Evolutionary conservation across 2,329 filamentous ascomycete species (phyloP).

Genomic region (Verticillium nubilum): DNA sequence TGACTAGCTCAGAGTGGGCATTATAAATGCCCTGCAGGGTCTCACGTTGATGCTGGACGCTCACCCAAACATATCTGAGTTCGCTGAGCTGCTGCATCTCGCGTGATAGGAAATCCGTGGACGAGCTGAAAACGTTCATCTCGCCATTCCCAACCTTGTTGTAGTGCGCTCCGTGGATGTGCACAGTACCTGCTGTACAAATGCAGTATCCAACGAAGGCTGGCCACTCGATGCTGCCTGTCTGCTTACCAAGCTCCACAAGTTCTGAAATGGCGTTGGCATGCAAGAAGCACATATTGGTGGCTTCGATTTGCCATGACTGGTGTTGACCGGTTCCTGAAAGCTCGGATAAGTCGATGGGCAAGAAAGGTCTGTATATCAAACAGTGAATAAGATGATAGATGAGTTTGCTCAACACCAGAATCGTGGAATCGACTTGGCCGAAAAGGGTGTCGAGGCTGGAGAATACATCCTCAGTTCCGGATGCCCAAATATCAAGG

Average conservation of each 20-base stretch:
- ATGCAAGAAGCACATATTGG: conserved; percentile 79
- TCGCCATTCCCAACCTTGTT: conserved; percentile 46
- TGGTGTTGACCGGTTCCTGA: conserved; percentile 78
- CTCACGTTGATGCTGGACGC: conserved; percentile 73
- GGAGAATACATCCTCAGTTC: conserved; percentile 73
- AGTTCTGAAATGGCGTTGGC: conserved; percentile 84
- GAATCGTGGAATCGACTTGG: conserved; percentile 69
- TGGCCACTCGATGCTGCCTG: conserved; percentile 74
- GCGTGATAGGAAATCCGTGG: conserved; percentile 64
- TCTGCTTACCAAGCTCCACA: conserved; percentile 71
- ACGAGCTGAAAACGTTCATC: conserved; percentile 58
- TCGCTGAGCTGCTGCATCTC: conserved; percentile 78
- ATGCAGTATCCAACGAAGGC: conserved; percentile 84
- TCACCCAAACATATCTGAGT: conserved; percentile 69
- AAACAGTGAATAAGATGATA: conserved; percentile 85
- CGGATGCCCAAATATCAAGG: conserved; percentile 78
- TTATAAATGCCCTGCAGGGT: conserved; percentile 72
- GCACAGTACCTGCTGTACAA: conserved; percentile 80
- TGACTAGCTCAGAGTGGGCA: conserved; percentile 76
- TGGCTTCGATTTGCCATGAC: conserved; percentile 89
- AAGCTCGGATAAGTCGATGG: conserved; percentile 76
- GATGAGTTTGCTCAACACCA: conserved; percentile 79
- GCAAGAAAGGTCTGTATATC: conserved; percentile 81
- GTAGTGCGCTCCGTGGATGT: conserved; percentile 82
- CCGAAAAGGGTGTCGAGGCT: conserved; percentile 71